Evolutionary conservation across 805 yeast species (phyloP), one percentile per base, ranked within the genome.

Genomic region (Saturnispora besseyi): DNA sequence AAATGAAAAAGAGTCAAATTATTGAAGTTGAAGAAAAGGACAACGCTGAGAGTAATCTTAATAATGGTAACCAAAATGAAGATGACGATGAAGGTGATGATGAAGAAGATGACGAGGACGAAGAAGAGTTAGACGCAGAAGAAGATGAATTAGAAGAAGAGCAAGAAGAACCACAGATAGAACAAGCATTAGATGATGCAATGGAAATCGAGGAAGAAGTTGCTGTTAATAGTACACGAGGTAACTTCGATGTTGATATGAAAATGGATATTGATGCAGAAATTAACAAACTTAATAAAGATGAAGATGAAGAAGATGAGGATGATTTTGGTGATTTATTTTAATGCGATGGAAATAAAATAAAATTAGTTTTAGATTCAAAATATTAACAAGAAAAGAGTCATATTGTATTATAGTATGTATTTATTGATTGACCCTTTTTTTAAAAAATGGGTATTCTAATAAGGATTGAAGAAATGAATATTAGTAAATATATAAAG

Each of bases 1-100:
- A 88, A 49, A 74, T 81, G 60, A 93, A 91, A 70, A 77, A 76
- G 66, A 73, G 82, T 52, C 88, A 84, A 59, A 70, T 89, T 9
- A 34, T 48, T 9, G 44, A 41, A 6, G 57, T 70, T 67, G 55
- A 62, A 55, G 13, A 66, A 63, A 46, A 73, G 65, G 48, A 46
- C 29, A 41, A 58, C 4, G 51, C 55, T 32, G 49, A 51, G 21
- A 53, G 43, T 13, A 53, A 51, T 9, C 44, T 40, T 18, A 51
- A 48, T 9, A 45, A 42, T 13, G 57, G 51, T 10, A 26, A 21
- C 9, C 51, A 48, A 9, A 46, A 43, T n/a, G 56, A 44, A 6
- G 55, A 49, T 22, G 58, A 54, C 1, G 59, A 59, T 18, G 53
- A 43, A 11, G 50, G 46, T 6, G 63, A 56, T 10, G 45, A 53